Conservation (phyloP, 2,329 filamentous ascomycete genomes). For the Cercospora canescens region DNA sequence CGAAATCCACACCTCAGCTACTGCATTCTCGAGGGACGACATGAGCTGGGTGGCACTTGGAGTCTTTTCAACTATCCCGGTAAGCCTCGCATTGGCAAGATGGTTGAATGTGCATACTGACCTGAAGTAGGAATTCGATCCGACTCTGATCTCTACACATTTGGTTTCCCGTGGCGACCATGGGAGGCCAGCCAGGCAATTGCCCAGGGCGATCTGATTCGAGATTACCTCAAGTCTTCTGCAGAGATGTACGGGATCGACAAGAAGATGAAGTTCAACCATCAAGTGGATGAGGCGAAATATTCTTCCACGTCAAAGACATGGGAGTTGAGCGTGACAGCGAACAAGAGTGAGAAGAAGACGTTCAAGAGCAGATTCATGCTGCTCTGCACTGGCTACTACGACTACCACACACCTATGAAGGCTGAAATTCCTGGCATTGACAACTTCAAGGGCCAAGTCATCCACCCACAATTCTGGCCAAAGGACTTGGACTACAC, state of each 20-base stretch:
- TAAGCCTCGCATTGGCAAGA: background rate
- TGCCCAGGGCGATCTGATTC: conserved; percentile 46
- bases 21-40: conserved; percentile 67
- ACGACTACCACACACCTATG: conserved; percentile 67
- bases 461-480: conserved; percentile 76
- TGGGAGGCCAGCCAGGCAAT: conserved; percentile 58
- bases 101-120: background rate
- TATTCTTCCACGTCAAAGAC: conserved; percentile 52
- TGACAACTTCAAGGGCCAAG: conserved; percentile 61
- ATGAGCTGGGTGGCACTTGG: conserved; percentile 74
- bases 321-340: conserved; percentile 45
- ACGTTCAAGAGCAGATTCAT: conserved; percentile 48
- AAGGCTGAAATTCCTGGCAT: conserved; percentile 65
- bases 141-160: conserved; percentile 52
- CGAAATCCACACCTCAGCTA: conserved; percentile 58
- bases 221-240: conserved; percentile 46
- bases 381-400: conserved; percentile 69
- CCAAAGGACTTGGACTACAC: conserved; percentile 65
- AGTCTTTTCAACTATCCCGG: conserved; percentile 71
- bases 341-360: conserved; percentile 39
- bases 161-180: conserved; percentile 67
- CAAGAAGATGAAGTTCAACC: conserved; percentile 46
- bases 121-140: conserved; percentile 52
- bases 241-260: conserved; percentile 47
- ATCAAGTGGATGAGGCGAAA: conserved; percentile 43